phyloP scores from a whole-genome alignment of 2,329 filamentous ascomycete genomes.

The Calonectria pseudoreteaudii region DNA sequence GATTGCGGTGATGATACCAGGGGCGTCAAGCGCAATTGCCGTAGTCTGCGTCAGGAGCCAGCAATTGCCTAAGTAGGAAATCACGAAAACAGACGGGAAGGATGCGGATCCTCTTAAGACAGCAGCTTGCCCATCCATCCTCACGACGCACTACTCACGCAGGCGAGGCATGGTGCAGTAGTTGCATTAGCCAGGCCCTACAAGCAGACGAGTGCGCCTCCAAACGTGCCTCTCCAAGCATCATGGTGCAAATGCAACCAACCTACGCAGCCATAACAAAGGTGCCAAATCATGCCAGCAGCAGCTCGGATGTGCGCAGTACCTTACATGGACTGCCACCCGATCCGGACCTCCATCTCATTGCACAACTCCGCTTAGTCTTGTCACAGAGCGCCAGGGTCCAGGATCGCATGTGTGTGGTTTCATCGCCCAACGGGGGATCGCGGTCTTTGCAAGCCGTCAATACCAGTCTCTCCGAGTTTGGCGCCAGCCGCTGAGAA shows the following conservation, averaged over 20 bases:
- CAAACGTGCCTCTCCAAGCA: neutral
- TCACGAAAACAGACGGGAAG: slow-evolving; percentile 2
- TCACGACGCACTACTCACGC: neutral
- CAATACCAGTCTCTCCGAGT: slow-evolving; percentile 21
- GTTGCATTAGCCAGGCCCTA: neutral
- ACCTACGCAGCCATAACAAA: neutral
- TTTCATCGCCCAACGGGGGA: slow-evolving; percentile 41
- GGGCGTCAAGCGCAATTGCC: slow-evolving; percentile 10
- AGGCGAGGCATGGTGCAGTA: neutral
- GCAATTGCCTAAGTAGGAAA: slow-evolving; percentile 3
- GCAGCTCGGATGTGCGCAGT: slow-evolving; percentile 7
- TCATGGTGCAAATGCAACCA: slow-evolving; percentile 9
- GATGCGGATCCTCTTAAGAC: slow-evolving; percentile 4
- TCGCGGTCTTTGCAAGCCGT: slow-evolving; percentile 21
- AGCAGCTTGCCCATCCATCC: neutral
- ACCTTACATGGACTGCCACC: slow-evolving; percentile 18
- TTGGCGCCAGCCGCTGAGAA: slow-evolving; percentile 24
- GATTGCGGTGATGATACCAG: slow-evolving; percentile 8
- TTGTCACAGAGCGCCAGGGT: slow-evolving; percentile 27
- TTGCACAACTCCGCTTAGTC: neutral
- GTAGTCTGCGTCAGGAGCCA: neutral
- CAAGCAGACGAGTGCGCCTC: neutral
- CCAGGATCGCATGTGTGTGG: slow-evolving; percentile 35
- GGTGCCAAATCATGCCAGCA: neutral
- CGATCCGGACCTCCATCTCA: slow-evolving; percentile 15